These are phyloP conservation scores for Nepenthes alata DNA, from an alignment of 179 eudicot genomes.

Conservation along the genomic window DNA sequence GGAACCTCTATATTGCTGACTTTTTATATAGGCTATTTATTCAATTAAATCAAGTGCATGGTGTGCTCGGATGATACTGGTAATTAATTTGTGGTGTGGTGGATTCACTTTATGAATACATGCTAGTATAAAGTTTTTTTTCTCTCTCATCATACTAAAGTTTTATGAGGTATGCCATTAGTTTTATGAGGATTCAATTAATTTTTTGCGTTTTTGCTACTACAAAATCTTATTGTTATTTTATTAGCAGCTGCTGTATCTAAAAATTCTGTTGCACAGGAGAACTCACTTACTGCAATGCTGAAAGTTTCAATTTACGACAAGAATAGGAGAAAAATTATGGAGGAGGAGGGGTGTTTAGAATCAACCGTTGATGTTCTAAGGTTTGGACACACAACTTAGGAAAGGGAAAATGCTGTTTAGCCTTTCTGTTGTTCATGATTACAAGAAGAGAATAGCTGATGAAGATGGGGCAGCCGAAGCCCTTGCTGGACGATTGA, in stretches of 20 bases:
- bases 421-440: slow-evolving; percentile 82
- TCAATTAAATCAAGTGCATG: too few relatives aligned
- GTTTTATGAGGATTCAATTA: too few relatives aligned
- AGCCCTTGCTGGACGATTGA: slow-evolving; percentile 44
- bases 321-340: slow-evolving; percentile 54
- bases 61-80: too few relatives aligned
- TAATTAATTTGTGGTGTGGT: too few relatives aligned
- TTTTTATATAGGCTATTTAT: too few relatives aligned
- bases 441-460: slow-evolving; percentile 58
- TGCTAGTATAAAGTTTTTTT: too few relatives aligned
- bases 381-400: slow-evolving; percentile 49
- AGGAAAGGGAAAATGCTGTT: slow-evolving; percentile 88
- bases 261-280: slow-evolving; percentile 51
- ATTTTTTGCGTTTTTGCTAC: too few relatives aligned
- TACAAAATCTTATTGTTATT: too few relatives aligned
- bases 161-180: too few relatives aligned
- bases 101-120: too few relatives aligned
- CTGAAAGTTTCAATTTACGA: slow-evolving; percentile 68
- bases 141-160: too few relatives aligned
- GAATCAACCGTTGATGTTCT: slow-evolving; percentile 48
- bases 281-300: slow-evolving; percentile 78
- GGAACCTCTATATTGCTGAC: too few relatives aligned
- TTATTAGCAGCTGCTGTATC: slow-evolving; percentile 30
- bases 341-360: slow-evolving; percentile 63
- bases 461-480: slow-evolving; percentile 56